These are phyloP conservation scores for Lepidopterella palustris DNA, from an alignment of 495 filamentous ascomycete species.

Conservation along the genomic window DNA sequence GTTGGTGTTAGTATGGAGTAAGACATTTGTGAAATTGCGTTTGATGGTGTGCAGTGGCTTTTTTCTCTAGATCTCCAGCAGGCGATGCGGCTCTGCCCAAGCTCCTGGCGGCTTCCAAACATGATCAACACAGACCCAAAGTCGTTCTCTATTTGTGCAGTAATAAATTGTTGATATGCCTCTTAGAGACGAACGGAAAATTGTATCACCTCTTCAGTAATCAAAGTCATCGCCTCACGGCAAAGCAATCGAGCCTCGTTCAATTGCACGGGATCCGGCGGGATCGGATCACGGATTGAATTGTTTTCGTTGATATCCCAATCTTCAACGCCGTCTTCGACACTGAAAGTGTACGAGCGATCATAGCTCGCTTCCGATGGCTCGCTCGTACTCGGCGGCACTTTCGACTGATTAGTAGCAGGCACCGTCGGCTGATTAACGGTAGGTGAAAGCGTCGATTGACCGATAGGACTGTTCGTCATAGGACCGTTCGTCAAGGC, in stretches of 20 bases:
- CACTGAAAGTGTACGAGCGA: constrained; percentile 20
- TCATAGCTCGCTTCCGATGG: constrained; percentile 9
- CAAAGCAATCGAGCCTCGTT: constrained; percentile 27
- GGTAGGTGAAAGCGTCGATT: too few species aligned
- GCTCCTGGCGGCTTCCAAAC: too few species aligned
- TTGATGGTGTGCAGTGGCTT: too few species aligned
- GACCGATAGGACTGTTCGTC: constrained; percentile 5
- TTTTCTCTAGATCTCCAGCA: too few species aligned
- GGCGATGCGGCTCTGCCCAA: too few species aligned
- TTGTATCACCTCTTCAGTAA: constrained; percentile 24
- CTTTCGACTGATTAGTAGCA: neutral
- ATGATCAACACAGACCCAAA: too few species aligned
- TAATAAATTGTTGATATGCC: neutral
- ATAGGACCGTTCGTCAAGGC: too few species aligned
- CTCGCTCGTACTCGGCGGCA: neutral
- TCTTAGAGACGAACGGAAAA: neutral
- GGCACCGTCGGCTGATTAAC: too few species aligned
- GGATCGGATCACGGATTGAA: constrained; percentile 11
- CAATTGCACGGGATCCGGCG: constrained; percentile 22
- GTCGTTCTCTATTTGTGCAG: too few species aligned
- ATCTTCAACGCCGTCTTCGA: constrained; percentile 13
- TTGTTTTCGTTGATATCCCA: constrained; percentile 23
- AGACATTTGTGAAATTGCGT: too few species aligned
- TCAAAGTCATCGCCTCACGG: constrained; percentile 30
- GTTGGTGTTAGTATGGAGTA: neutral